Evolutionary conservation across 352 stramenopile species (phyloP), one percentile per base, ranked within the genome.

Genomic region (Globisporangium irregulare): DNA sequence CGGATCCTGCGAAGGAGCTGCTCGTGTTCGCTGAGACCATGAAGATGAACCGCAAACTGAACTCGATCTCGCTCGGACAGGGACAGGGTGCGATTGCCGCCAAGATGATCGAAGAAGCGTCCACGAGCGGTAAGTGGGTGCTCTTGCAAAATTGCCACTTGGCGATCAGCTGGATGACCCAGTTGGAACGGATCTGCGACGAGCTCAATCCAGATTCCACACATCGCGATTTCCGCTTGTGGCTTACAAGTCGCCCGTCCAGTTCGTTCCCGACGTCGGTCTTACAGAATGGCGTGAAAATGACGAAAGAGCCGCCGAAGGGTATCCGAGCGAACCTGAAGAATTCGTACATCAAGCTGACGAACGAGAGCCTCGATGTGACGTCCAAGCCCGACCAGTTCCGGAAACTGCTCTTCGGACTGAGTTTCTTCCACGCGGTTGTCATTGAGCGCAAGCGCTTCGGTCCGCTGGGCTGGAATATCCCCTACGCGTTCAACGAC

Each of bases 271-370:
- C 93, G 1, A 94, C 96, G 1, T 92, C 84, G 6, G 88, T 98
- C 43, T 83, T 98, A 14, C 93, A 98, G 67, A 96, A 94, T 54
- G 86, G 91, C 8, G 91, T 98, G 10, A 98, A 98, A 73, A 98
- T 98, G 89, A 98, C 93, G 4, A 97, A 97, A 56, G 93, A 98
- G 70, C 92, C 93, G 20, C 93, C 93, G 1, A 97, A 96, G 59
- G 93, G 92, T 22, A 78, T 98, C 46, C 76, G 86, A 36, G 89
- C 91, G 9, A 98, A 97, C 71, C 75, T 98, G 36, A 92, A 91
- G 57, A 92, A 85, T 68, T 91, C 87, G 22, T 98, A 97, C 74
- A 94, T 89, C 71, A 97, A 97, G 73, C 74, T 98, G 25, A 91
- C 93, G 51, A 91, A 96, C 55, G 82, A 93, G 60, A 89, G 43